Percentiles rank a stretch among this genome's conserved stretches.
Conservation (phyloP, 1,284 basidiomycete species). For the Hypsizygus ulmarius region DNA sequence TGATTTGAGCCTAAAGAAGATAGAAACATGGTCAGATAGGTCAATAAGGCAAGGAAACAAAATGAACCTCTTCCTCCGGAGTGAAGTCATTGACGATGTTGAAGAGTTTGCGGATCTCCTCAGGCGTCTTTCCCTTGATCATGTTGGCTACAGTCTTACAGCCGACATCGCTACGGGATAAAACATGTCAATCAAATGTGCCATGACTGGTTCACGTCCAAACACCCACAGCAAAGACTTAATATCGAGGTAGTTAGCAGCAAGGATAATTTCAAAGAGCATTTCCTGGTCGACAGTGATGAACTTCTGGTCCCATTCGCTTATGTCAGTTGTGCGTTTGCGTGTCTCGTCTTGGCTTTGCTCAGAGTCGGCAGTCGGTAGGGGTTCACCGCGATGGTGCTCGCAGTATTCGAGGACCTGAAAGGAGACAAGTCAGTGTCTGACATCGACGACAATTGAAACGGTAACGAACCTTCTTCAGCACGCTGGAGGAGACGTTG, state of each 20-base stretch:
- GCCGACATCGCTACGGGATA: constrained; percentile 79
- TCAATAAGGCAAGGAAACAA: constrained; percentile 9
- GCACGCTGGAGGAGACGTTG: constrained; percentile 93
- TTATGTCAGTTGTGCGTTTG: constrained; percentile 96
- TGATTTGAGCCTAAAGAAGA: constrained; percentile 83
- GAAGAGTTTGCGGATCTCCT: constrained; percentile 95
- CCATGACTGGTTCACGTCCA: not conserved
- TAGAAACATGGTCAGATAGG: constrained; percentile 13
- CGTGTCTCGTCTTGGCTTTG: constrained; percentile 88
- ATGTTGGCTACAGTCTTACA: constrained; percentile 99
- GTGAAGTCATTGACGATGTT: constrained; percentile 99
- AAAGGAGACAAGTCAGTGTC: constrained; percentile 12
- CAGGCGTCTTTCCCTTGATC: constrained; percentile 98
- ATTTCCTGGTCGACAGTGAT: constrained; percentile 96
- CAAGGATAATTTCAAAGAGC: constrained; percentile 99
- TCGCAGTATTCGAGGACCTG: constrained; percentile 99
- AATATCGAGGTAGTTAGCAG: constrained; percentile 99
- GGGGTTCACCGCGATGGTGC: constrained; percentile 94
- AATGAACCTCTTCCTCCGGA: constrained; percentile 91
- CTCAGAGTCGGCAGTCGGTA: constrained; percentile 85
- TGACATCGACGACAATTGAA: constrained; percentile 10
- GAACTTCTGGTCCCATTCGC: constrained; percentile 99
- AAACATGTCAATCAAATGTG: constrained; percentile 3
- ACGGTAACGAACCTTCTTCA: constrained; percentile 78
- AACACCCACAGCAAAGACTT: constrained; percentile 88